Percentiles rank a stretch among this genome's conserved stretches.
These are phyloP conservation scores for Exidia glandulosa DNA, from an alignment of 768 basidiomycete species.

Conservation along the genomic window DNA sequence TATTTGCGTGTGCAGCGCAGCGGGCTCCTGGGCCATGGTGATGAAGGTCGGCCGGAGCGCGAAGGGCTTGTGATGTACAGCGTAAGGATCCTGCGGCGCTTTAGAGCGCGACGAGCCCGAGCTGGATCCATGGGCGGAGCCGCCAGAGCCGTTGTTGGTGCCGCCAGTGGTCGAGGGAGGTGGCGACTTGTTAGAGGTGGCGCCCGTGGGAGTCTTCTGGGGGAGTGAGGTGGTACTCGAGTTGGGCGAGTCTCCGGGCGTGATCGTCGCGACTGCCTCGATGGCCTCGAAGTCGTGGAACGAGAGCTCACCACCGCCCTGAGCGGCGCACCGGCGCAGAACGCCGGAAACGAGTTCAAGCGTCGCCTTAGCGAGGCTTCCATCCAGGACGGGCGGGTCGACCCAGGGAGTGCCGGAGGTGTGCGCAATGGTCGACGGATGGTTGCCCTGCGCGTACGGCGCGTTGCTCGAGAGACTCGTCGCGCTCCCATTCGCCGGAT, in stretches of 20 bases:
- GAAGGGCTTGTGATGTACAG: constrained; percentile 12
- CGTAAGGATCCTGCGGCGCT: not conserved
- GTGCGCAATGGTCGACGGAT: not conserved
- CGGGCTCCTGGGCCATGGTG: constrained; percentile 42
- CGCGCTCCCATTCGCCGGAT: not conserved
- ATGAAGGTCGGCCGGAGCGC: constrained; percentile 50
- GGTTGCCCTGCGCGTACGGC: constrained; percentile 13
- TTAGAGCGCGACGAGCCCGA: not conserved
- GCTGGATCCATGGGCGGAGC: not conserved
- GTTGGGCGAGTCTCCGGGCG: not conserved
- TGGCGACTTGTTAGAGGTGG: no score
- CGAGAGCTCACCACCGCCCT: constrained; percentile 47
- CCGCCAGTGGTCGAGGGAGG: not conserved
- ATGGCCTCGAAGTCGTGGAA: constrained; percentile 63
- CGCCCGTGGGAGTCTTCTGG: not conserved
- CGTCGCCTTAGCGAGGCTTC: constrained; percentile 69
- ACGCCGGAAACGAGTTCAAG: constrained; percentile 76
- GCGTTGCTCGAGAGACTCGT: constrained; percentile 22
- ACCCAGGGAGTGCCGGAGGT: constrained; percentile 27
- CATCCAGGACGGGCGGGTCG: constrained; percentile 68
- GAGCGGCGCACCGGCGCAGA: constrained; percentile 55
- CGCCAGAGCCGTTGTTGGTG: not conserved
- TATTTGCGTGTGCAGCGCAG: constrained; percentile 50
- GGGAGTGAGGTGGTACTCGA: not conserved
- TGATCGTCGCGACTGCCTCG: constrained; percentile 16